These are phyloP conservation scores for Lumnitzera littorea DNA, from an alignment of 345 rosid species.

Conservation along the genomic window DNA sequence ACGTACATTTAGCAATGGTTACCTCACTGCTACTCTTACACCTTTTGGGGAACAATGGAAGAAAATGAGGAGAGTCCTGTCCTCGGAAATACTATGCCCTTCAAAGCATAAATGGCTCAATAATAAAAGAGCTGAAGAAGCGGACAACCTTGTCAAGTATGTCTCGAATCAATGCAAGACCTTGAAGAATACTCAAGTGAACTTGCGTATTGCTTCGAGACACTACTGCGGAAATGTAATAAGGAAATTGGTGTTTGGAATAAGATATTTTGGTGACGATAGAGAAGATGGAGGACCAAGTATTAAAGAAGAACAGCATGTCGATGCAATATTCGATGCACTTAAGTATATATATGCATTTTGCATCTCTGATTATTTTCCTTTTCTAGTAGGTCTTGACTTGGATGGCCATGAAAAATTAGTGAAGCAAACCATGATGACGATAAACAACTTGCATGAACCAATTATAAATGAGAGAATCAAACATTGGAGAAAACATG, in stretches of 20 bases:
- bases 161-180: slow-evolving; percentile 21
- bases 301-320: slow-evolving; percentile 35
- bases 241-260: slow-evolving; percentile 28
- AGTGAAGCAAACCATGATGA: slow-evolving; percentile 11
- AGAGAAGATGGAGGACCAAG: slow-evolving; percentile 37
- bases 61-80: slow-evolving; percentile 36
- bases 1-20: slow-evolving; percentile 9
- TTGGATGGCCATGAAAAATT: slow-evolving; percentile 48
- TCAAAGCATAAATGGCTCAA: slow-evolving; percentile 20
- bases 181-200: slow-evolving; percentile 4
- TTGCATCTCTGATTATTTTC: slow-evolving; percentile 41
- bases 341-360: slow-evolving; percentile 28
- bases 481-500: slow-evolving; percentile 10
- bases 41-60: slow-evolving; percentile 29
- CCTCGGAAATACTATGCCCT: slow-evolving; percentile 16
- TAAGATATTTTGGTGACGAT: slow-evolving; percentile 32
- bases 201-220: slow-evolving; percentile 21
- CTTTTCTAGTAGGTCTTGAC: slow-evolving; percentile 33
- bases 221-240: slow-evolving; percentile 44
- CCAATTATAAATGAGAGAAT: slow-evolving; percentile 46
- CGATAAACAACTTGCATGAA: slow-evolving; percentile 34
- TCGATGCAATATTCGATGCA: slow-evolving; percentile 29
- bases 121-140: slow-evolving; percentile 32
- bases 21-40: slow-evolving; percentile 7
- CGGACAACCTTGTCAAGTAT: slow-evolving; percentile 32